Evolutionary conservation across 805 yeast species (phyloP), one percentile per base, ranked within the genome.

Genomic region (Isabelozyma heimii): DNA sequence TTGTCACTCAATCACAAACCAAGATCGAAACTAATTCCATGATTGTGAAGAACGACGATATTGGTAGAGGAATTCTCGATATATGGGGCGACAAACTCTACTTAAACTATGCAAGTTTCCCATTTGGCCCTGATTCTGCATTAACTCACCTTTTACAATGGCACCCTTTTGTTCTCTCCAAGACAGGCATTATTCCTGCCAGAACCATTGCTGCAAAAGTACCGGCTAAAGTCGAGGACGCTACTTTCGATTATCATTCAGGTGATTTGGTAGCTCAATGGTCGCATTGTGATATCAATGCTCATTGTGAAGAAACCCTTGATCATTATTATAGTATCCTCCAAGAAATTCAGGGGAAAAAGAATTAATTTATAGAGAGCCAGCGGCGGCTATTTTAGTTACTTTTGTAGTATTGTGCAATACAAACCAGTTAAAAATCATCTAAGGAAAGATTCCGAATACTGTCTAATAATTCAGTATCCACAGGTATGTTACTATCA

Each of bases 101-200:
- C 62, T 78, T 88, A 61, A 76, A 79, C 44, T 90, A 87, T 68
- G 67, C 68, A n/a, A 77, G 77, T 49, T 88, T 88, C 67, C 79
- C 79, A 12, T 65, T 66, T 44, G 79, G 79, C 47, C 86, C 83
- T 5, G 82, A 81, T 50, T 76, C 79, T n/a, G 91, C 94, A 0
- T 62, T 92, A 40, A 80, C 89, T n/a, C 98, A 94, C 63, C 74
- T 91, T 42, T 73, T 91, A 56, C 97, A 90, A 67, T 94, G 98
- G 99, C 99, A 92, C 63, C 96, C 97, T 10, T 82, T 80, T 27
- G 70, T 87, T 26, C 74, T 94, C 55, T 78, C 87, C 47, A 86
- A 83, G 59, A 76, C 94, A 3, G 86, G 90, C 0, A 65, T 92
- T 13, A 80, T 94, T 1, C 88, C 90, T 7, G 56, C 75, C 4